Base-by-base conservation (phyloP, 345 rosid genomes). In the Populus tremula region DNA sequence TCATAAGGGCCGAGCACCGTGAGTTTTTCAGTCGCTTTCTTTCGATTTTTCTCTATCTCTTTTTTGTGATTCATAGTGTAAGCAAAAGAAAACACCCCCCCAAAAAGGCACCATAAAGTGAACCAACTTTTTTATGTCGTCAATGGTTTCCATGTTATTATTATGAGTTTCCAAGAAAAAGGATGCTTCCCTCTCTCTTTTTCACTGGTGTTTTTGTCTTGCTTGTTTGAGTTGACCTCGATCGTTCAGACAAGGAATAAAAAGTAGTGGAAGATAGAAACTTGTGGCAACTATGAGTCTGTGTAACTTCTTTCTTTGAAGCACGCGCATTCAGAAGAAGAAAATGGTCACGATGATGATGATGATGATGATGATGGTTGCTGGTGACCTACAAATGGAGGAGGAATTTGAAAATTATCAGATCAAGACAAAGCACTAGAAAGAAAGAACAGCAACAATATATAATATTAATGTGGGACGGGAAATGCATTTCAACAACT, bases 261-360 rank as follows among this genome's bases (percentile, higher is more conserved):
- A 59, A 43, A 18, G 63, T 39, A 39, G 33, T 6, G 14, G 70
- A 41, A 53, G 74, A 35, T 36, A 20, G 14, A 16, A 62, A 56
- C 67, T 17, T 27, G 12, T 33, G 61, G 64, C 16, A 59, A 10
- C 27, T 59, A 59, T 9, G 10, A 23, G 29, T 59, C 63, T n/a
- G 2, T 59, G 25, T 23, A 59, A 4, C 29, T 18, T 68, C 11
- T 36, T 77, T 68, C 80, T 47, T 50, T 67, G 82, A 38, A 79
- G 86, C 89, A 87, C 78, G 89, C 86, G 84, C 77, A 79, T 77
- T 77, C 83, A 27, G 78, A 69, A 23, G n/a, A 69, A 72, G 39
- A 63, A 14, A 23, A 33, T 23, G 50, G 50, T 31, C 50, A 43
- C 61, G 66, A 31, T 79, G 65, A 70, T 81, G 82, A 25, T 68